A percentile compares a stretch with the other conserved stretches of the same genome.
Conservation (phyloP, 1,139 yeast species). For the Saccharomyces hybrid region DNA sequence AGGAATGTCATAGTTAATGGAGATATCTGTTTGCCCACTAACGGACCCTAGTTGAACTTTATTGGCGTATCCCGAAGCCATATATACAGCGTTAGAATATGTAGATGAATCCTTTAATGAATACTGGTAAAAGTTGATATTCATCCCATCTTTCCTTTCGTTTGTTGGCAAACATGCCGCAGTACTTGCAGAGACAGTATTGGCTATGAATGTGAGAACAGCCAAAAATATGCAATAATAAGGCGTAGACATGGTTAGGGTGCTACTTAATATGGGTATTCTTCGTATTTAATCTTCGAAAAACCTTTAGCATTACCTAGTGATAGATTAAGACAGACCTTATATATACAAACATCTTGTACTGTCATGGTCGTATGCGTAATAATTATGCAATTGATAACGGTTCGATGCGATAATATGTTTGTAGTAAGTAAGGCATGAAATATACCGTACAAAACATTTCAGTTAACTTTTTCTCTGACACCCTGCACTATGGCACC, state of each 20-base stretch:
- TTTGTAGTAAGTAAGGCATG: neutral
- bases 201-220: neutral
- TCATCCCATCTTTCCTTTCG: neutral
- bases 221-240: neutral
- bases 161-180: neutral
- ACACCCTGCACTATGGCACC: neutral
- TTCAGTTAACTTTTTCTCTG: too few relatives aligned
- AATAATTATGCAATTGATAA: neutral
- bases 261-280: neutral
- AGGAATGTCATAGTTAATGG: slow-evolving; percentile 3
- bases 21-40: neutral
- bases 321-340: too few relatives aligned
- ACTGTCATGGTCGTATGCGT: neutral
- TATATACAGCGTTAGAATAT: neutral
- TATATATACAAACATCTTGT: neutral
- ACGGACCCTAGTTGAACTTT: neutral
- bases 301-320: too few relatives aligned
- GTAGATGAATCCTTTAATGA: neutral
- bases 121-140: neutral
- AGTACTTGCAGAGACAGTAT: neutral
- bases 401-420: neutral
- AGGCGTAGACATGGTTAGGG: neutral
- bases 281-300: too few relatives aligned
- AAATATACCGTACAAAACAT: neutral
- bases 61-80: neutral